Conservation (phyloP, 2,329 filamentous ascomycete genomes). For the Ceratocystis ficicola region DNA sequence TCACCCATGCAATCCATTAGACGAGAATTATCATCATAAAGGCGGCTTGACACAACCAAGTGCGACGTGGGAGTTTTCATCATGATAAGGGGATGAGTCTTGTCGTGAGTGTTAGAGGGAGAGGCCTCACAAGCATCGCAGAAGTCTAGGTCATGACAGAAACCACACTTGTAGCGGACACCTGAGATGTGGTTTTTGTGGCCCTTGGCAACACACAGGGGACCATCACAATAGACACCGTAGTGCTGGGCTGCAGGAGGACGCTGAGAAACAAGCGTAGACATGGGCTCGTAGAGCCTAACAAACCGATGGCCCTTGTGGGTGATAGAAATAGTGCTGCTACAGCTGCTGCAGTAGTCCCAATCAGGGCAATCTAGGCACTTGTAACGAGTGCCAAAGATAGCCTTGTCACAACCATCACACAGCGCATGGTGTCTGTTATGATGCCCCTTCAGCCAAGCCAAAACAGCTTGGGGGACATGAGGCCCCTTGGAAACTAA, state of each 20-base stretch:
- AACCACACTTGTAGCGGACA: slow-evolving; percentile 88
- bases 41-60: slow-evolving; percentile 43
- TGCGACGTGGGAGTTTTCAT: slow-evolving; percentile 82
- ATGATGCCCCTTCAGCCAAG: slow-evolving; percentile 68
- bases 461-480: slow-evolving; percentile 27
- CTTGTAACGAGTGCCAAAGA: slow-evolving; percentile 86
- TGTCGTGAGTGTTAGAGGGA: slow-evolving; percentile 75
- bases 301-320: slow-evolving; percentile 84
- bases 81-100: slow-evolving; percentile 93
- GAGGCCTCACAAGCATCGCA: slow-evolving; percentile 87
- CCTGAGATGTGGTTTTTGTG: slow-evolving; percentile 60
- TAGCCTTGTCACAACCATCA: slow-evolving; percentile 75
- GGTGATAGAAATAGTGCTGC: slow-evolving; percentile 50
- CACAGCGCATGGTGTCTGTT: slow-evolving; percentile 78
- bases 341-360: slow-evolving; percentile 80
- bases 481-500: slow-evolving; percentile 29
- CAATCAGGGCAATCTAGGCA: slow-evolving; percentile 94
- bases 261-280: slow-evolving; percentile 26
- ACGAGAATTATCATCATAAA: slow-evolving; percentile 59
- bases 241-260: slow-evolving; percentile 45
- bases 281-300: slow-evolving; percentile 64
- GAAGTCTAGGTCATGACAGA: slow-evolving; percentile 91
- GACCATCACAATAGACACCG: slow-evolving; percentile 91
- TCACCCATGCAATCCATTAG: slow-evolving; percentile 63
- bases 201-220: slow-evolving; percentile 54